Base-by-base conservation (phyloP, 768 basidiomycete species). In the Tulasnella sp. region DNA sequence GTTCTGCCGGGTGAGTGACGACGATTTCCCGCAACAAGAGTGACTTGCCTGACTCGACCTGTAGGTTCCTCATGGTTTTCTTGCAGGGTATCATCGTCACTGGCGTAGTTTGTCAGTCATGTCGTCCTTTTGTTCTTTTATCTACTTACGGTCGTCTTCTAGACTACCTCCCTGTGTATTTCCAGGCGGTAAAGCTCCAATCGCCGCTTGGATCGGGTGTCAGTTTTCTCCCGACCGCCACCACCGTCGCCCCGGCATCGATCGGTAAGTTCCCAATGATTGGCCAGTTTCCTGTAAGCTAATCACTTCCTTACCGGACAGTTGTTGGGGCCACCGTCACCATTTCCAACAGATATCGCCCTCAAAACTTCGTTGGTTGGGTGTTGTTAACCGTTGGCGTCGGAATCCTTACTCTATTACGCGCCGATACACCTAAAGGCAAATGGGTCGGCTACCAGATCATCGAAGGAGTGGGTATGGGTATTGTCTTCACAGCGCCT, bases 311-410 rank as follows among this genome's bases (percentile, higher is more conserved):
- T n/a, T n/a, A n/a, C n/a, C n/a, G 32, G 31, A 8, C 32, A 53
- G 1, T 23, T 50, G 4, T 15, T 15, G 17, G 34, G 5, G 19
- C 17, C 25, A 42, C 17, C 6, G 32, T 52, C 17, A 23, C 32
- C 2, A 25, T 21, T 41, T 15, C 34, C 0, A 65, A 69, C 3
- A 63, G 66, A 27, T 78, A 77, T 63, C 52, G 69, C 8, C 69
- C 68, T 0, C 70, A 69, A 52, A 72, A 71, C 23, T 66, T 66
- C 55, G 4, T 63, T 4, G 72, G 66, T 3, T 77, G 74, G 74
- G 57, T 49, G 0, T 56, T 73, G 12, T 60, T 65, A 9, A 52
- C 70, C 31, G 19, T 71, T 23, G 70, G 72, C 2, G 66, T 71
- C 19, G 70, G 70, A 2, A 49, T 76, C 1, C 54, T 76, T 27